Evolutionary conservation across 2,329 filamentous ascomycete genomes (phyloP).

Genomic region (Plectosphaerella plurivora): DNA sequence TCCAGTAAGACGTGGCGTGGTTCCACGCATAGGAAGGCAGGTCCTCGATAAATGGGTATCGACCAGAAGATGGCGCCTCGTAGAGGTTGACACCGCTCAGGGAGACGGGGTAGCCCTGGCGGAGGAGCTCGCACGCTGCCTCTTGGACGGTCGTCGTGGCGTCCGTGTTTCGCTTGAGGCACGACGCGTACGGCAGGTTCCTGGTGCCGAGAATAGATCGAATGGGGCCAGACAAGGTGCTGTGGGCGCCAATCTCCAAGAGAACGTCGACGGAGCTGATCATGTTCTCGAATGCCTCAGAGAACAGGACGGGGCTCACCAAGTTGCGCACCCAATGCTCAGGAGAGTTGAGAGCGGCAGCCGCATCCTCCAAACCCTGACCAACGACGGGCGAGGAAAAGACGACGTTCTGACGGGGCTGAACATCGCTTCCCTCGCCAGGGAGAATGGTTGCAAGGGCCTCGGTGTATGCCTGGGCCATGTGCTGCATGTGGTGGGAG

Average conservation of each 20-base stretch:
- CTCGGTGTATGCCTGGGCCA: background rate
- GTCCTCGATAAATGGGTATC: constrained; percentile 18
- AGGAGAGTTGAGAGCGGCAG: constrained; percentile 20
- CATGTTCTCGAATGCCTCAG: constrained; percentile 34
- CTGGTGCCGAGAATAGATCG: constrained; percentile 45
- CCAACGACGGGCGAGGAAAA: constrained; percentile 7
- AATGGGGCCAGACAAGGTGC: constrained; percentile 43
- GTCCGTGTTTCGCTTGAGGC: constrained; percentile 47
- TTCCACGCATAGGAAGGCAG: constrained; percentile 45
- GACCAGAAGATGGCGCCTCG: background rate
- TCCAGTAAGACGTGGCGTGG: constrained; percentile 40
- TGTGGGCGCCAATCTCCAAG: constrained; percentile 46
- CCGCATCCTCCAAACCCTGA: background rate
- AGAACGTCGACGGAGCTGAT: constrained; percentile 21
- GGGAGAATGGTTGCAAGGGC: background rate
- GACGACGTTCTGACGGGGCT: background rate
- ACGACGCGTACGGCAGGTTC: constrained; percentile 36
- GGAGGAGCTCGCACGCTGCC: constrained; percentile 38
- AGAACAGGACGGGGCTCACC: constrained; percentile 36
- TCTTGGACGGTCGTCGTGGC: constrained; percentile 40
- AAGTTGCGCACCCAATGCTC: constrained; percentile 42
- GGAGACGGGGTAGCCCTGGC: constrained; percentile 40
- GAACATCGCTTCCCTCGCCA: background rate
- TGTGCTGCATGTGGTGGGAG: constrained; percentile 22
- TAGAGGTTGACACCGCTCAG: constrained; percentile 19